Evolutionary conservation across 1,284 basidiomycete genomes (phyloP), one percentile per base, ranked within the genome.

Genomic region (Marasmius tenuissimus): DNA sequence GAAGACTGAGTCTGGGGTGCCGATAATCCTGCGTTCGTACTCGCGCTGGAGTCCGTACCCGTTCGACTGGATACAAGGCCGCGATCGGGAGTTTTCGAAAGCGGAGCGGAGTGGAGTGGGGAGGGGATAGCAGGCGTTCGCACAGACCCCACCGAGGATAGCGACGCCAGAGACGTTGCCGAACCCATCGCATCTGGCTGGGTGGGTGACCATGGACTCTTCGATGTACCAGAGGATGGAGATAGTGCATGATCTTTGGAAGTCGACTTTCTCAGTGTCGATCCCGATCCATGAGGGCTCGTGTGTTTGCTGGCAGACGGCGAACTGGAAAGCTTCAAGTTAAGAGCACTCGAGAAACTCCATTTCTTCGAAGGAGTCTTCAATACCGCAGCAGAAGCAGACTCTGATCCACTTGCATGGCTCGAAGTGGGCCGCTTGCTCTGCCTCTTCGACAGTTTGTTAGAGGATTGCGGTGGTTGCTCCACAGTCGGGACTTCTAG

Each of bases 281-380:
- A 34, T 11, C 22, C 50, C 39, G 48, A 56, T 52, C 47, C 45
- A 57, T 86, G 84, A n/a, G 89, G 86, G 68, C 86, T 90, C 58
- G 85, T 72, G 14, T 84, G 81, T 63, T 86, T 82, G 14, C 76
- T 73, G n/a, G 80, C 78, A n/a, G 87, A 86, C 49, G 89, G 84
- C 33, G 87, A 87, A 63, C 82, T 82, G 20, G 87, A 83, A 55
- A 93, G 76, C 72, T 88, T 93, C 68, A 94, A 84, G 68, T 91
- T 95, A n/a, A 97, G 79, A 6, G 93, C 93, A 62, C 86, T 92
- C 6, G 93, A 93, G 76, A 98, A 94, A 69, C 94, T 97, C 96
- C 96, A 98, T 76, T 97, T 98, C 81, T 96, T 97, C 47, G 88
- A 93, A 52, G 91, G 90, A 1, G 91, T 90, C 75, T 89, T 90